Conservation (phyloP, 768 basidiomycete genomes). For the Naganishia onofrii region DNA sequence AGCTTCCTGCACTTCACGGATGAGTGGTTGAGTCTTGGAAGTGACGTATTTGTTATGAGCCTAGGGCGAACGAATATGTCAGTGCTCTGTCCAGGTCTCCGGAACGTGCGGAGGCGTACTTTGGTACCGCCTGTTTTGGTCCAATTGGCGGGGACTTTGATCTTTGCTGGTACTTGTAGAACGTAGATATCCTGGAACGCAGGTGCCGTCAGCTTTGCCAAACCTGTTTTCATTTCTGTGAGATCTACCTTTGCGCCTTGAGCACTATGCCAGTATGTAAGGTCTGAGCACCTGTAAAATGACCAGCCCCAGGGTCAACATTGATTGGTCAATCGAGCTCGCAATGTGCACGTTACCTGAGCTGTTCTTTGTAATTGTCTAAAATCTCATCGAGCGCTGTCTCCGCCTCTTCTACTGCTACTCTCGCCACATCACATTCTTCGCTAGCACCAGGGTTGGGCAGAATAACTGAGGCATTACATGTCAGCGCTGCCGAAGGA, state of each 20-base stretch:
- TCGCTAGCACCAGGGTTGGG: slow-evolving; percentile 83
- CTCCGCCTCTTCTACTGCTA: slow-evolving; percentile 70
- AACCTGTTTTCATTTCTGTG: background rate
- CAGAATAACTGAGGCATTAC: slow-evolving; percentile 59
- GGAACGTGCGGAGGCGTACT: slow-evolving; percentile 54
- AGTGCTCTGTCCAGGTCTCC: slow-evolving; percentile 2
- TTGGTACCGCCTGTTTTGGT: slow-evolving; percentile 75
- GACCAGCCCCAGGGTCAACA: background rate
- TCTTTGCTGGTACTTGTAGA: slow-evolving; percentile 65
- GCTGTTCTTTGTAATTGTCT: slow-evolving; percentile 64
- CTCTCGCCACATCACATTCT: slow-evolving; percentile 72
- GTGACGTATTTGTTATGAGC: slow-evolving; percentile 73
- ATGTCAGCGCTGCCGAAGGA: slow-evolving; percentile 23
- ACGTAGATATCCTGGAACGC: slow-evolving; percentile 77
- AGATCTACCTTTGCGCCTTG: slow-evolving; percentile 70
- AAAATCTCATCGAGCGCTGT: slow-evolving; percentile 67
- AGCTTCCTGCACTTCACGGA: slow-evolving; percentile 86
- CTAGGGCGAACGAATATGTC: slow-evolving; percentile 53
- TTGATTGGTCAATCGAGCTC: too few relatives aligned
- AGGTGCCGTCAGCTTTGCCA: background rate
- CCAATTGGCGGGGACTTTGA: slow-evolving; percentile 79
- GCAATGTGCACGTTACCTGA: slow-evolving; percentile 58
- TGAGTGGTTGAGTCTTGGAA: slow-evolving; percentile 65
- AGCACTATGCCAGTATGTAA: slow-evolving; percentile 73
- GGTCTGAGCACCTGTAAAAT: slow-evolving; percentile 52